Evolutionary conservation across 306 rosid genomes (phyloP).

Genomic region (Mimosa pudica): DNA sequence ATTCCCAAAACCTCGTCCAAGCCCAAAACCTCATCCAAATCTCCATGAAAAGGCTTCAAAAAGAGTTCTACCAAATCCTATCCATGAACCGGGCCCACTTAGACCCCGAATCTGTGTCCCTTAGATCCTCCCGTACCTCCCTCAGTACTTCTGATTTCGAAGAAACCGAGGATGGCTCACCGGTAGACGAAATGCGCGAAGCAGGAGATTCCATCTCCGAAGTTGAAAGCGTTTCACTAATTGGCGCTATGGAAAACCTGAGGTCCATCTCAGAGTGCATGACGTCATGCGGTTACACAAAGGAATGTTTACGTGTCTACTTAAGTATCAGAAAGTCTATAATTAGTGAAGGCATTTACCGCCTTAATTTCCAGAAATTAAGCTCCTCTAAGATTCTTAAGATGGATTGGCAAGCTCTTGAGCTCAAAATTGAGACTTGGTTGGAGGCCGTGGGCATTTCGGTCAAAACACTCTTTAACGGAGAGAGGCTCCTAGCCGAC

Average conservation of each 20-base stretch:
- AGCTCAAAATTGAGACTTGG: slow-evolving; percentile 51
- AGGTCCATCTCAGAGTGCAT: slow-evolving; percentile 71
- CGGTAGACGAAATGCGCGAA: slow-evolving; percentile 40
- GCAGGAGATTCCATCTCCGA: slow-evolving; percentile 58
- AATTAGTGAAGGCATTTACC: slow-evolving; percentile 47
- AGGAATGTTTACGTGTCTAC: slow-evolving; percentile 65
- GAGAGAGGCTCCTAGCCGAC: slow-evolving; percentile 17
- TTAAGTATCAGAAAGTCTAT: slow-evolving; percentile 65
- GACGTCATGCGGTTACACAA: slow-evolving; percentile 76
- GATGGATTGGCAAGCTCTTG: slow-evolving; percentile 16
- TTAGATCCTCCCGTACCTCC: slow-evolving; percentile 57
- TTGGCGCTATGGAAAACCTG: slow-evolving; percentile 55
- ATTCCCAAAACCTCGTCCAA: slow-evolving; percentile 48
- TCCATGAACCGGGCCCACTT: slow-evolving; percentile 63
- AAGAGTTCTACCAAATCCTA: slow-evolving; percentile 69
- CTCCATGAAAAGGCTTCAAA: slow-evolving; percentile 72
- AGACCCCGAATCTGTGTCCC: slow-evolving; percentile 53
- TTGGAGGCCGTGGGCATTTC: slow-evolving; percentile 43
- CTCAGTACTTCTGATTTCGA: slow-evolving; percentile 56
- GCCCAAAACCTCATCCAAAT: slow-evolving; percentile 65
- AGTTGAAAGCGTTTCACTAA: slow-evolving; percentile 55
- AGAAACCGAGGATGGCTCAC: slow-evolving; percentile 26
- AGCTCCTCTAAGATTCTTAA: slow-evolving; percentile 5
- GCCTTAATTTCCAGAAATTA: background rate
- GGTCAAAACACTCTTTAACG: slow-evolving; percentile 47